These are phyloP conservation scores for Suillus cothurnatus DNA, from an alignment of 768 basidiomycete species.

Conservation along the genomic window DNA sequence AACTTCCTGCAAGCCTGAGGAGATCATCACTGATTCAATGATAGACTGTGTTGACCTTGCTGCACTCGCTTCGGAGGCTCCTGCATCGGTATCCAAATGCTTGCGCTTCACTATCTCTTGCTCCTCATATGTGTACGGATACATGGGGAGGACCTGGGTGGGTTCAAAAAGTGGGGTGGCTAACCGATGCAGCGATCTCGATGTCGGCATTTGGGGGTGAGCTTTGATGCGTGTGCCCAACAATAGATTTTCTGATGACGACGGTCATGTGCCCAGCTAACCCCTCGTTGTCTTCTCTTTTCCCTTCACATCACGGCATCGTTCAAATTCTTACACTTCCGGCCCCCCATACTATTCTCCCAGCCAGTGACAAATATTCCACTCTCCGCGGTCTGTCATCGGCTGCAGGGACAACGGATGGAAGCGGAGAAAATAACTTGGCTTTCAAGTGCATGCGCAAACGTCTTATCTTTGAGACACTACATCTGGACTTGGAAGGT, in stretches of 20 bases:
- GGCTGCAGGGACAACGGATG: conserved; percentile 49
- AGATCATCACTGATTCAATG: background rate
- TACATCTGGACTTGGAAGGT: conserved; percentile 88
- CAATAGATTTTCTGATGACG: conserved; percentile 8
- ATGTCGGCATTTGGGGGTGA: conserved; percentile 80
- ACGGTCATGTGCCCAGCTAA: conserved; percentile 52
- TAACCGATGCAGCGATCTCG: conserved; percentile 73
- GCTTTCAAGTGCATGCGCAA: conserved; percentile 93
- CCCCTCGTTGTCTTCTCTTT: conserved; percentile 70
- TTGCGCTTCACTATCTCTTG: conserved; percentile 70
- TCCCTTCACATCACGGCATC: conserved; percentile 87
- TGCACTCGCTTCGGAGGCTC: conserved; percentile 64
- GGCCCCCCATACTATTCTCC: conserved; percentile 66
- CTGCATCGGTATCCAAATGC: conserved; percentile 58
- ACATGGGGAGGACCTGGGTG: conserved; percentile 67
- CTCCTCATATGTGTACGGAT: conserved; percentile 62
- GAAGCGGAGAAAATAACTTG: conserved; percentile 93
- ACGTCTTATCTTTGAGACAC: conserved; percentile 85
- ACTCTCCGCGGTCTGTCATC: conserved; percentile 77
- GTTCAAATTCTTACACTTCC: conserved; percentile 80
- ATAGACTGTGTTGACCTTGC: conserved; percentile 67
- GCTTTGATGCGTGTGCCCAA: conserved; percentile 23
- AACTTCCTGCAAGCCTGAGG: background rate
- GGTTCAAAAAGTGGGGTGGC: conserved; percentile 79
- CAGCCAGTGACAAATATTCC: conserved; percentile 84